Base-by-base conservation (phyloP, 2,329 filamentous ascomycete genomes). In the Hymenoscyphus fraxineus region DNA sequence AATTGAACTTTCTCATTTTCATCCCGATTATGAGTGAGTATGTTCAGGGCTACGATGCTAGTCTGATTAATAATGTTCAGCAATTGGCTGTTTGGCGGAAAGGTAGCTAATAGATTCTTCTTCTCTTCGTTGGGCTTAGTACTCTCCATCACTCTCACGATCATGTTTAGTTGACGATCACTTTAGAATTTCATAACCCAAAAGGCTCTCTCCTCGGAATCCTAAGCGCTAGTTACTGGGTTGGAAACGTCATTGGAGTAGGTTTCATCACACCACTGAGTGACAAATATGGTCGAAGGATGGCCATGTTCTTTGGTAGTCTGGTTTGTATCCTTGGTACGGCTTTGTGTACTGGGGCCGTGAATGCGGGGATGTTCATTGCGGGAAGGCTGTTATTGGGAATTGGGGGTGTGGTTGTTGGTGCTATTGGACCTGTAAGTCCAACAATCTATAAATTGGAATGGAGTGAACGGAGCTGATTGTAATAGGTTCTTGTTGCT, bases 301-400 rank as follows among this genome's bases (percentile, higher is more conserved):
- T 55, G 31, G 61, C 61, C 7, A 65, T 67, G 57, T 65, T 63
- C 19, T n/a, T 61, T 10, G 65, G 67, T 13, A 57, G 70, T 13
- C 67, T 78, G n/a, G 76, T 77, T 58, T 78, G 78, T 67, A 65
- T 81, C 3, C 70, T 80, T 58, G 80, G 79, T 38, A 77, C 78
- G 9, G 71, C 78, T 32, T 75, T 82, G 57, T 76, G 80, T 61
- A 74, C 73, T 4, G 80, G 78, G 12, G 78, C 82, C 1, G 72
- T 80, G 3, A 76, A 80, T 58, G 64, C 78, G 0, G 68, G 77
- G 0, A 78, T 81, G 66, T 78, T 81, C 61, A 73, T 79, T 57
- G 74, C 78, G 31, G 78, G 77, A 1, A 73, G 78, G 3, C 67
- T 80, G 31, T 70, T 79, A 16, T 72, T 78, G 5, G 78, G 78